Conservation (phyloP, 495 filamentous ascomycete species). For the Elaphomyces granulatus region DNA sequence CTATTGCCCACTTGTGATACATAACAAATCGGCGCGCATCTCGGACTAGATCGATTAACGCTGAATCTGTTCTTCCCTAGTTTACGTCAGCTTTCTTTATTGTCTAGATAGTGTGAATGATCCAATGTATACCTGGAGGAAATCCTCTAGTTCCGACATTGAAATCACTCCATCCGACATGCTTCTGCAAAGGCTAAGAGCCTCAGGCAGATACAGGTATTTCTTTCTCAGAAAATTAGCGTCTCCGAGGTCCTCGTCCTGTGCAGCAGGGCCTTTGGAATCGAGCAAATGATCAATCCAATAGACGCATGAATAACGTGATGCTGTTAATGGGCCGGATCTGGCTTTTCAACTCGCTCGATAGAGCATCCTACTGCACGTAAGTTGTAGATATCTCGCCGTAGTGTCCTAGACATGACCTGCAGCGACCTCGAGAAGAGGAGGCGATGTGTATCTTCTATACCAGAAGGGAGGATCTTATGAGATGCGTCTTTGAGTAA, state of each 20-base stretch:
- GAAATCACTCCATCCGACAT: constrained; percentile 12
- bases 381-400: constrained; percentile 16
- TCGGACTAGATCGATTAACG: not conserved
- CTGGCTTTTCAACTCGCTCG: constrained; percentile 7
- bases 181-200: constrained; percentile 17
- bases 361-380: constrained; percentile 6
- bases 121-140: too few species aligned
- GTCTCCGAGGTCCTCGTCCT: constrained; percentile 6
- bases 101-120: too few species aligned
- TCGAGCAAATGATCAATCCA: constrained; percentile 21
- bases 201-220: constrained; percentile 26
- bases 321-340: constrained; percentile 15
- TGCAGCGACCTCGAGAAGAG: constrained; percentile 16
- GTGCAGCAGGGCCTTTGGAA: not conserved
- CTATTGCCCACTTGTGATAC: constrained; percentile 5
- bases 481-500: constrained; percentile 9
- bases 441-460: constrained; percentile 7
- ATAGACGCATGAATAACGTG: constrained; percentile 23
- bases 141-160: too few species aligned
- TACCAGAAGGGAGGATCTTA: constrained; percentile 12
- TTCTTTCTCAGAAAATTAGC: constrained; percentile 13
- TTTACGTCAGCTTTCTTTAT: too few species aligned
- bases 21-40: constrained; percentile 9
- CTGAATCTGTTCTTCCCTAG: too few species aligned
- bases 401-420: constrained; percentile 15